Base-by-base conservation (phyloP, 2,329 filamentous ascomycete species). In the Chrysoporthe deuterocubensis region DNA sequence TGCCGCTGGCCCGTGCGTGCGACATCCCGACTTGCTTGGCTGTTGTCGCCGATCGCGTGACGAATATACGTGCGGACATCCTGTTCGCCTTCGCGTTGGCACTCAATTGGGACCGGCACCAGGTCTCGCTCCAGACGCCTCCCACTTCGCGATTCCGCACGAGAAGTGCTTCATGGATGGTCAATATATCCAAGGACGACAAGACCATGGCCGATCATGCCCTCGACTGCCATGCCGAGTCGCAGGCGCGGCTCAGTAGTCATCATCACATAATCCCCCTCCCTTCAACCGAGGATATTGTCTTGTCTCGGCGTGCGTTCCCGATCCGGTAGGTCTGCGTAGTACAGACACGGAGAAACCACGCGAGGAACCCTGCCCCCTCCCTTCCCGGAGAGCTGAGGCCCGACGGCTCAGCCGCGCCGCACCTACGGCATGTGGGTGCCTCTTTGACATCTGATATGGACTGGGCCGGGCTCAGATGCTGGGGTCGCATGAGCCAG, bases 291-390 rank as follows among this genome's bases (percentile, higher is more conserved):
- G 56, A 42, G 50, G n/a, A 8, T 13, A 58, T 42, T 61, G 40
- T 61, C 59, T 42, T 61, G 40, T 61, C 59, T 61, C 59, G 59
- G 59, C 21, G 59, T 26, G 42, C 11, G 43, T 43, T 26, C 59
- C 42, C 59, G 43, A 61, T 61, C n/a, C 42, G 59, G 59, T 34
- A 61, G 59, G 37, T 42, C 26, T 16, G 3, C 32, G 54, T 40
- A 37, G n/a, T 42, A 42, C 14, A 42, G n/a, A 58, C 34, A 58
- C 56, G 56, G 56, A 40, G 32, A 13, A 18, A 58, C 56, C 56
- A 58, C 50, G 50, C 50, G 50, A 54, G 26, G 32, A 14, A 40
- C 37, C 37, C 37, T 6, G 6, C 9, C 37, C 37, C 37, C 37
- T 6, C 37, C 1, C 37, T 40, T 9, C 13, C 50, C 50, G 50